A percentile compares a stretch with the other conserved stretches of the same genome.
Evolutionary conservation across 148 eudicot genomes (phyloP).

Genomic region (Heliosperma pusillum): DNA sequence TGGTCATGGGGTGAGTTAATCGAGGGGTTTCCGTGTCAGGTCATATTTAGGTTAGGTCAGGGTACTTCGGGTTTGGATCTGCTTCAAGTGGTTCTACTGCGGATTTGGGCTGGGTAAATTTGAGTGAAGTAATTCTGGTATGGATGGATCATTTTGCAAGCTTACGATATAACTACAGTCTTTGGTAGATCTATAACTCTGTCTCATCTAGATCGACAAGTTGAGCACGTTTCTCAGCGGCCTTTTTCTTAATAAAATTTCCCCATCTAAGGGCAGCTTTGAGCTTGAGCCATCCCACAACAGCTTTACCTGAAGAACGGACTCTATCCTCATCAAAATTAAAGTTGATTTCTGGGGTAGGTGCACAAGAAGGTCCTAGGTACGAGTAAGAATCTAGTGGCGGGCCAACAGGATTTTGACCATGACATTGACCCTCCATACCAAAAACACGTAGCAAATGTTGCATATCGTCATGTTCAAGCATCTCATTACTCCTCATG

Average conservation of each 20-base stretch:
- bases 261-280: constrained; percentile 99
- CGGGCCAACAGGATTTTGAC: constrained; percentile 28
- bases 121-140: no score
- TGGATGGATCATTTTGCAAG: no score
- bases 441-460: constrained; percentile 75
- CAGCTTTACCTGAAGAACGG: constrained; percentile 91
- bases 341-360: constrained; percentile 50
- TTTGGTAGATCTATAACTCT: constrained; percentile 14
- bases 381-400: constrained; percentile 35
- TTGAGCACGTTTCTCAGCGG: constrained; percentile 95
- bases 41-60: no score
- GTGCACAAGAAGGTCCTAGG: constrained; percentile 41
- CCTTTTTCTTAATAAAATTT: constrained; percentile 78
- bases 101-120: no score
- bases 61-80: no score
- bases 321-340: constrained; percentile 51
- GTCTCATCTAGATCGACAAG: constrained; percentile 76
- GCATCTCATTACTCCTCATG: constrained; percentile 89
- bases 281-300: constrained; percentile 96
- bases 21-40: no score
- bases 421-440: constrained; percentile 44
- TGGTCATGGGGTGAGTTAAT: no score
- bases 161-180: no score
- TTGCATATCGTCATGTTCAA: constrained; percentile 96
- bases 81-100: no score